Base-by-base conservation (phyloP, 2,329 filamentous ascomycete genomes). In the Pseudogymnoascus sp. region DNA sequence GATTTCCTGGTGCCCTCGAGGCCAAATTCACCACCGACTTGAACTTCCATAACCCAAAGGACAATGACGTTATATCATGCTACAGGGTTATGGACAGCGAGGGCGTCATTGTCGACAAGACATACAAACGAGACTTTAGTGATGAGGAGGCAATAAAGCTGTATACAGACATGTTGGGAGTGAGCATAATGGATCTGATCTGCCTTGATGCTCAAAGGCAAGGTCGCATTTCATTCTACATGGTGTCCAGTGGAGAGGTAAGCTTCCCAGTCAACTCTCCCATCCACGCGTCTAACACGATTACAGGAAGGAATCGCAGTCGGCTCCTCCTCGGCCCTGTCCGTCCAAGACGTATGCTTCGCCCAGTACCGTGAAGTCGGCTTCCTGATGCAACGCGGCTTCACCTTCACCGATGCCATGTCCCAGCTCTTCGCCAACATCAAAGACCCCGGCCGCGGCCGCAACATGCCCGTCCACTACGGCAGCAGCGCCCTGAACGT, bases 201-300 rank as follows among this genome's bases (percentile, higher is more conserved):
- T 97, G 97, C 92, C 97, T 96, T 71, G 94, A 99, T 71, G 92
- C 94, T 0, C 94, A 99, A 76, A 83, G 94, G 51, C 94, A 99
- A 76, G 72, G 72, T 9, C 66, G 72, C 25, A 38, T 73, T 17
- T 70, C 67, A 60, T 99, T 99, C 77, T 99, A 99, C 76, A 97
- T 99, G 90, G 93, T 93, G 5, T 65, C 61, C 33, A 58, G 66
- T 38, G 67, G 68, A 2, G 68, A 72, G 48, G 44, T 55, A 55
- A 6, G 44, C 7, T 33, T 55, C 8, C 10, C 27, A 51, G 17
- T 15, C 10, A 41, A n/a, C 25, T 33, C 58, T 61, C 5, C 58
- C 13, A 17, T 31, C 13, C 17, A 55, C 44, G 33, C 31, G n/a
- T 31, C 44, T 55, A 55, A 55, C 44, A 2, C 3, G 12, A 17